These are phyloP conservation scores for Melampsora larici-populina DNA, from an alignment of 1,284 basidiomycete genomes.

Conservation along the genomic window DNA sequence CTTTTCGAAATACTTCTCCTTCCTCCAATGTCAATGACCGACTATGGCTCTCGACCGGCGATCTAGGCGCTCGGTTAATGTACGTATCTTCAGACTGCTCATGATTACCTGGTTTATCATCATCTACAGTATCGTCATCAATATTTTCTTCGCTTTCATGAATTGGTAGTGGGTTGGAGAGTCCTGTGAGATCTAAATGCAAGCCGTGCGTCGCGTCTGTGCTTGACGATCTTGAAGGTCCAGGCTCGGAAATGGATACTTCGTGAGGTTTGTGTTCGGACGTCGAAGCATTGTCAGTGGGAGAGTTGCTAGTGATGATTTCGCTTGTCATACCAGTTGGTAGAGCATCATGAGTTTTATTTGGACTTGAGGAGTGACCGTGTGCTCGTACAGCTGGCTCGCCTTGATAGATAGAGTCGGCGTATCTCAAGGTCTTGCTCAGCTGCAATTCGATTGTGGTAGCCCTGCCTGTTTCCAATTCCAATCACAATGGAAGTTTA, in stretches of 20 bases:
- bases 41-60: slow-evolving; percentile 48
- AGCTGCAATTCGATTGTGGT: background rate
- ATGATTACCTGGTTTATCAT: background rate
- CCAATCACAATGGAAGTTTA: no score
- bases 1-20: slow-evolving; percentile 84
- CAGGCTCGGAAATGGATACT: background rate
- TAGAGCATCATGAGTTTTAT: background rate
- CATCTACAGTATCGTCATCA: background rate
- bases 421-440: background rate
- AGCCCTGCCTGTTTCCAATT: background rate
- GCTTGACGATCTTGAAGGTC: background rate
- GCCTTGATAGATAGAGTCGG: slow-evolving; percentile 5
- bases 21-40: slow-evolving; percentile 50
- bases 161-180: background rate
- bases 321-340: background rate
- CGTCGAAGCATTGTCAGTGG: background rate
- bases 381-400: slow-evolving; percentile 31
- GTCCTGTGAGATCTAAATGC: background rate
- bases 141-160: background rate
- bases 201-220: background rate
- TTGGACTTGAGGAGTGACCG: background rate
- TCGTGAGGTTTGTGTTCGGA: background rate
- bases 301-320: background rate
- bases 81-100: background rate
- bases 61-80: slow-evolving; percentile 20